A percentile compares a stretch with the other conserved stretches of the same genome.
Evolutionary conservation across 2,329 filamentous ascomycete species (phyloP).

Genomic region (Botrytis aclada): DNA sequence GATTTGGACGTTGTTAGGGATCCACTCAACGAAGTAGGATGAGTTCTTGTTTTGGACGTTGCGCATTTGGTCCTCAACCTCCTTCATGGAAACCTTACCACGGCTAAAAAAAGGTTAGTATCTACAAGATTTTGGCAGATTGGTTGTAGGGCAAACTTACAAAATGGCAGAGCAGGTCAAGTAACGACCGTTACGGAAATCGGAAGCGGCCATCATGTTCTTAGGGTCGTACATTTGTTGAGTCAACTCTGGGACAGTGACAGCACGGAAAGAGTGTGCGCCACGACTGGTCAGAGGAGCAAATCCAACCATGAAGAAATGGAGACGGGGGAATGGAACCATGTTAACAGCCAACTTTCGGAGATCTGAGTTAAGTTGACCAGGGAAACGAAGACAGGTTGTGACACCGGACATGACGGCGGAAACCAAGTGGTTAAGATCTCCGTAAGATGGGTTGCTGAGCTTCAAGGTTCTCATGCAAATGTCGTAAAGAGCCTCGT

Average conservation of each 20-base stretch:
- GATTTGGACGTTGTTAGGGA: conserved; percentile 99
- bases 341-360: conserved; percentile 99
- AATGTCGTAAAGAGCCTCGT: conserved; percentile 99
- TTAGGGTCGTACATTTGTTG: conserved; percentile 99
- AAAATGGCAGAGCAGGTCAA: conserved; percentile 99
- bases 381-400: conserved; percentile 97
- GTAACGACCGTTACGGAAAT: conserved; percentile 99
- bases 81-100: conserved; percentile 99
- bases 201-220: conserved; percentile 99
- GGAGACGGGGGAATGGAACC: conserved; percentile 99
- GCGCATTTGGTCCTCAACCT: conserved; percentile 99
- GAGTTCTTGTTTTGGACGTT: conserved; percentile 99
- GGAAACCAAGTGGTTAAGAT: conserved; percentile 98
- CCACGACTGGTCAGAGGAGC: conserved; percentile 93
- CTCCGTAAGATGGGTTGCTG: conserved; percentile 95
- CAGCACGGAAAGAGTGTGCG: conserved; percentile 92
- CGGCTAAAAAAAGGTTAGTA: conserved; percentile 54
- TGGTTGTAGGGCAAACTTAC: conserved; percentile 31
- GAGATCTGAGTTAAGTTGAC: conserved; percentile 99
- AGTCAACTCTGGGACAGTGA: conserved; percentile 96
- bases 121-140: neutral
- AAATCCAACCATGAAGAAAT: conserved; percentile 99
- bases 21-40: conserved; percentile 99
- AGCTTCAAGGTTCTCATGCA: conserved; percentile 99
- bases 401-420: conserved; percentile 99